Conservation (phyloP, 2,329 filamentous ascomycete genomes). For the Clarireedia sp. region DNA sequence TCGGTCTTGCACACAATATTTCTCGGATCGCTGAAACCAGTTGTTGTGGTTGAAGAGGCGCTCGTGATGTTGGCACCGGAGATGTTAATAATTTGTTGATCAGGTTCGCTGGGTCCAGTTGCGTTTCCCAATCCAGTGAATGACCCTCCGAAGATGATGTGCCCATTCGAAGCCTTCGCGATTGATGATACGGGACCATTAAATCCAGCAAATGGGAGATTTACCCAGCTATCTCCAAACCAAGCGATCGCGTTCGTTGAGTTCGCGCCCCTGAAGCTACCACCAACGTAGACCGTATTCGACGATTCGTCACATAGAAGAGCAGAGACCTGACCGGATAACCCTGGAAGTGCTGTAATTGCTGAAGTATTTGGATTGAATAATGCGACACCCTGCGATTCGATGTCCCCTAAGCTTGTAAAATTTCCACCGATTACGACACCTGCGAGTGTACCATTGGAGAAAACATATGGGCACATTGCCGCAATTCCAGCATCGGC, state of each 20-base stretch:
- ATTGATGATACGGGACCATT: conserved; percentile 89
- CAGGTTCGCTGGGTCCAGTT: conserved; percentile 53
- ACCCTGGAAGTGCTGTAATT: conserved; percentile 67
- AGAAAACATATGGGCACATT: conserved; percentile 72
- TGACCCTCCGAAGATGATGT: conserved; percentile 84
- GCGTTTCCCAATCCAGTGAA: conserved; percentile 86
- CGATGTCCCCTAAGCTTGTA: conserved; percentile 71
- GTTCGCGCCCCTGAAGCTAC: conserved; percentile 70
- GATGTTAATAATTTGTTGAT: conserved; percentile 78
- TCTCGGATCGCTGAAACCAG: conserved; percentile 65
- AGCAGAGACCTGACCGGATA: conserved; percentile 75
- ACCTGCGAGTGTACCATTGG: conserved; percentile 59
- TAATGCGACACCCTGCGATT: conserved; percentile 72
- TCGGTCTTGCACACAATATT: conserved; percentile 76
- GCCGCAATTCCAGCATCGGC: conserved; percentile 79
- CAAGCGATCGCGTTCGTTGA: conserved; percentile 88
- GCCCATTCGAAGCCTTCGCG: conserved; percentile 66
- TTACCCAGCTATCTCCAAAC: conserved; percentile 62
- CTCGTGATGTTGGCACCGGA: conserved; percentile 66
- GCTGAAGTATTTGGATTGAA: conserved; percentile 66
- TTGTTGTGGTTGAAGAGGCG: conserved; percentile 50
- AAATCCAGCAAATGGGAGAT: conserved; percentile 86
- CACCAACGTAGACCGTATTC: conserved; percentile 83
- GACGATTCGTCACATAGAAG: conserved; percentile 72
- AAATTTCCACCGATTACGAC: conserved; percentile 92